Conservation (phyloP, 148 eudicot genomes). For the Dysphania ambrosioides region DNA sequence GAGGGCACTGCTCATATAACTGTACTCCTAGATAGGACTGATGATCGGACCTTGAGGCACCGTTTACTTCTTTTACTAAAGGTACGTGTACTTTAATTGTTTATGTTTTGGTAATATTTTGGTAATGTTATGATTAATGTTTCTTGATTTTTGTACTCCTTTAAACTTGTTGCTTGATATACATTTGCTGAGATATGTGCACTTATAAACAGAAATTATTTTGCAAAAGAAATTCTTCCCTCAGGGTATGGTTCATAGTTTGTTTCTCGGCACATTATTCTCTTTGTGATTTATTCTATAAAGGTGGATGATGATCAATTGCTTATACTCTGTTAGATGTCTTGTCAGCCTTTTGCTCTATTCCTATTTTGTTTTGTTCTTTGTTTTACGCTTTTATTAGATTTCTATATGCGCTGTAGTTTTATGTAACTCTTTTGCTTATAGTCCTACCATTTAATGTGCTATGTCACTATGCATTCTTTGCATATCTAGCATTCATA, state of each 20-base stretch:
- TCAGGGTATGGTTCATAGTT: not conserved
- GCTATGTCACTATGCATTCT: not conserved
- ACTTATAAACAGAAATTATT: not conserved
- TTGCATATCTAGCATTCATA: not conserved
- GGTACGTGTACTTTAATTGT: constrained; percentile 38
- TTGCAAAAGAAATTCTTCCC: not conserved
- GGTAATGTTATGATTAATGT: not conserved
- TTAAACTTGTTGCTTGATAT: constrained; percentile 3
- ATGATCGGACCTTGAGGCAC: constrained; percentile 95
- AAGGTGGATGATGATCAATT: not conserved
- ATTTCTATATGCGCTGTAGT: not conserved
- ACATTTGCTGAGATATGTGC: not conserved
- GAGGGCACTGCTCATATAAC: constrained; percentile 96
- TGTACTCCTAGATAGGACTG: constrained; percentile 90
- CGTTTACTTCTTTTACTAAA: constrained; percentile 87
- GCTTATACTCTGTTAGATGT: not conserved
- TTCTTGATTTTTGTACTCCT: not conserved
- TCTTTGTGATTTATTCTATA: not conserved
- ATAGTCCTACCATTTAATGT: not conserved
- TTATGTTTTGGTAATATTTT: not conserved
- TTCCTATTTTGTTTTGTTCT: not conserved
- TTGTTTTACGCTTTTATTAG: not conserved
- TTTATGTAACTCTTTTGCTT: not conserved
- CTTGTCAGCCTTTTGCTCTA: not conserved
- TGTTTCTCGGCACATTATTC: not conserved